phyloP scores from a whole-genome alignment of 1,284 basidiomycete genomes.

The Phylloporus gajari region DNA sequence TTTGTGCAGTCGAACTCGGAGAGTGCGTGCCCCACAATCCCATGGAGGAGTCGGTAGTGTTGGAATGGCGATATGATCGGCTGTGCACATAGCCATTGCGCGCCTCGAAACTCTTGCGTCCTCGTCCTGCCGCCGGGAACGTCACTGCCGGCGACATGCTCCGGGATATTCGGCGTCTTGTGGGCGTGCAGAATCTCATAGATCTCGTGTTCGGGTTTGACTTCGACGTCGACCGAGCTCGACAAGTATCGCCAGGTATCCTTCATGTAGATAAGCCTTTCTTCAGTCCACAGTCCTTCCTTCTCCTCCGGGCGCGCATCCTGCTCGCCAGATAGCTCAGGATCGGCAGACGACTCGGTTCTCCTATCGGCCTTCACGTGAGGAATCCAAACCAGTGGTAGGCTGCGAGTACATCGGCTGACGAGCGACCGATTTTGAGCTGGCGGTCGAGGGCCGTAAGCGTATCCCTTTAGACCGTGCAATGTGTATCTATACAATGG shows the following conservation, averaged over 20 bases:
- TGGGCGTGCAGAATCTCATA: neutral
- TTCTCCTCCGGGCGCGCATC: too few species aligned
- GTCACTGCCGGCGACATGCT: neutral
- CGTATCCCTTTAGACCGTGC: slow-evolving; percentile 7
- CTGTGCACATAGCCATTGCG: neutral
- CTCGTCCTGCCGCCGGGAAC: neutral
- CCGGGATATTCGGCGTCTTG: neutral
- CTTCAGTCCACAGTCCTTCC: neutral
- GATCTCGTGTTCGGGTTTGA: neutral
- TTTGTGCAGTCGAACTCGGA: slow-evolving; percentile 2
- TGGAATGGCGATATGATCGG: neutral
- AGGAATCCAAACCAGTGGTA: slow-evolving; percentile 11
- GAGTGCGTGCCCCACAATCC: neutral
- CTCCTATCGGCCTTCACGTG: too few species aligned
- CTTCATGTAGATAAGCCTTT: neutral
- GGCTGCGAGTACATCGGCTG: slow-evolving; percentile 23
- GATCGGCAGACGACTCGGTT: neutral
- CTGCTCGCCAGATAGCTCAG: neutral
- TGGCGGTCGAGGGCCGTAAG: neutral
- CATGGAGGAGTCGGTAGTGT: neutral
- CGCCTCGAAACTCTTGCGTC: neutral
- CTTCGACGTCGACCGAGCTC: neutral
- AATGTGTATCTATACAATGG: slow-evolving; percentile 10
- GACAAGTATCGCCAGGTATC: neutral
- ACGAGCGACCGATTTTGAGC: slow-evolving; percentile 1